Conservation (phyloP, 2,329 filamentous ascomycete genomes). For the Alternaria novae-zelandiae region DNA sequence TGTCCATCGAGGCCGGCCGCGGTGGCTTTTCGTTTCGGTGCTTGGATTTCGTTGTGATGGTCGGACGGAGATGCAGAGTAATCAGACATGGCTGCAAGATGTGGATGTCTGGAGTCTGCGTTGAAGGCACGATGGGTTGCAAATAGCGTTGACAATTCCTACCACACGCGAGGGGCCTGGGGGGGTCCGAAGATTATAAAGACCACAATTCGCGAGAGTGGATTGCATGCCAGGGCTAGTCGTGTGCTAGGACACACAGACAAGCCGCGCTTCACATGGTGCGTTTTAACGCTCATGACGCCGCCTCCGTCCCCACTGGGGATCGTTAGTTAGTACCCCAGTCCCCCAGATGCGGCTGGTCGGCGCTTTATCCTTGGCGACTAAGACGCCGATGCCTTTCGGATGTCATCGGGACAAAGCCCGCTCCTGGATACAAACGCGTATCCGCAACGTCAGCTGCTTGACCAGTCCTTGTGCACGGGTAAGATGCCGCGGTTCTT, state of each 20-base stretch:
- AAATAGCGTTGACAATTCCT: constrained; percentile 18
- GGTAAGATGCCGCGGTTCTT: constrained; percentile 28
- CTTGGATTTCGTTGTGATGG: constrained; percentile 37
- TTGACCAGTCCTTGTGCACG: constrained; percentile 12
- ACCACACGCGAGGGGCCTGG: constrained; percentile 33
- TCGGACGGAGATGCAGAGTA: constrained; percentile 47
- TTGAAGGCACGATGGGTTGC: constrained; percentile 20
- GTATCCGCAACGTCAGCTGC: constrained; percentile 35
- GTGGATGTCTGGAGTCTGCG: constrained; percentile 17
- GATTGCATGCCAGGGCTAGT: constrained; percentile 36
- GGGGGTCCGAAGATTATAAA: constrained; percentile 44
- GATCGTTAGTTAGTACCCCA: constrained; percentile 46
- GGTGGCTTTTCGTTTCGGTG: constrained; percentile 65
- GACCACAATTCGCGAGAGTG: constrained; percentile 38
- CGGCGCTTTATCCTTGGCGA: constrained; percentile 38
- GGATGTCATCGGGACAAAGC: constrained; percentile 41
- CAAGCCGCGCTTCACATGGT: constrained; percentile 40
- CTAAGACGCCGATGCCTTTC: constrained; percentile 38
- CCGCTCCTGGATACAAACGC: constrained; percentile 22
- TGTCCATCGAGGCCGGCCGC: constrained; percentile 61
- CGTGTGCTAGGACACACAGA: constrained; percentile 35
- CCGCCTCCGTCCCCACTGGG: constrained; percentile 42
- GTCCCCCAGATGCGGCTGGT: constrained; percentile 45
- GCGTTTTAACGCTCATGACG: constrained; percentile 45
- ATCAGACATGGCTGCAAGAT: constrained; percentile 44